Percentiles rank a stretch among this genome's conserved stretches.
phyloP scores from a whole-genome alignment of 83 land plant species.

The Larix sibirica region DNA sequence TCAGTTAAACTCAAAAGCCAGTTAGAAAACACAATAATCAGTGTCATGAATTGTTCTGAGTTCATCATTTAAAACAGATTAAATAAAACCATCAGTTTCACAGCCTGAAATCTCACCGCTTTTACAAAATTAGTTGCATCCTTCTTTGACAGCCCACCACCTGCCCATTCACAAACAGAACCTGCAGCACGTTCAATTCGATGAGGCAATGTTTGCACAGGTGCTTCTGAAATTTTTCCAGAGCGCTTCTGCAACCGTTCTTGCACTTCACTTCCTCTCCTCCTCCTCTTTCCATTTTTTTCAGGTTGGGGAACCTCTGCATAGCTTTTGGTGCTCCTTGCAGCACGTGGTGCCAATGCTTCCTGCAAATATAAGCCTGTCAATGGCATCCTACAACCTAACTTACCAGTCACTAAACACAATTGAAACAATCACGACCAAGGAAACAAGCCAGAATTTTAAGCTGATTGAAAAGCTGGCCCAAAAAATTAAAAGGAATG shows the following conservation, averaged over 20 bases:
- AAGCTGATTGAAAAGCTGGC: neutral
- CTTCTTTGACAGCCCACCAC: constrained; percentile 82
- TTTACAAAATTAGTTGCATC: constrained; percentile 89
- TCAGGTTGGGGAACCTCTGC: constrained; percentile 71
- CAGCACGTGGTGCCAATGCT: constrained; percentile 88
- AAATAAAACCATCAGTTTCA: neutral
- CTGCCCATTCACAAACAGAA: constrained; percentile 90
- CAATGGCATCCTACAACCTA: neutral
- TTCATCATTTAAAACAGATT: neutral
- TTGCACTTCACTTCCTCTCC: constrained; percentile 45
- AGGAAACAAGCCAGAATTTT: neutral
- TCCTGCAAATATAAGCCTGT: constrained; percentile 50
- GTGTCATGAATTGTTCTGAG: neutral
- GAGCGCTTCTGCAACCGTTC: constrained; percentile 65
- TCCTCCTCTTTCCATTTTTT: constrained; percentile 58
- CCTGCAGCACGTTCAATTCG: constrained; percentile 85
- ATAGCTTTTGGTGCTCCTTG: constrained; percentile 84
- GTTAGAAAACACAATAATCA: neutral
- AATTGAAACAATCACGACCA: no score
- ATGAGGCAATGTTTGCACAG: constrained; percentile 37
- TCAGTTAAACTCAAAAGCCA: neutral
- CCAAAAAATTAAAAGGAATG: neutral
- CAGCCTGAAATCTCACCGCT: constrained; percentile 56
- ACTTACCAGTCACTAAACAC: neutral
- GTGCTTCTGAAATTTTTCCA: constrained; percentile 41